These are phyloP conservation scores for Panaeolus papilionaceus DNA, from an alignment of 768 basidiomycete genomes.

Conservation along the genomic window DNA sequence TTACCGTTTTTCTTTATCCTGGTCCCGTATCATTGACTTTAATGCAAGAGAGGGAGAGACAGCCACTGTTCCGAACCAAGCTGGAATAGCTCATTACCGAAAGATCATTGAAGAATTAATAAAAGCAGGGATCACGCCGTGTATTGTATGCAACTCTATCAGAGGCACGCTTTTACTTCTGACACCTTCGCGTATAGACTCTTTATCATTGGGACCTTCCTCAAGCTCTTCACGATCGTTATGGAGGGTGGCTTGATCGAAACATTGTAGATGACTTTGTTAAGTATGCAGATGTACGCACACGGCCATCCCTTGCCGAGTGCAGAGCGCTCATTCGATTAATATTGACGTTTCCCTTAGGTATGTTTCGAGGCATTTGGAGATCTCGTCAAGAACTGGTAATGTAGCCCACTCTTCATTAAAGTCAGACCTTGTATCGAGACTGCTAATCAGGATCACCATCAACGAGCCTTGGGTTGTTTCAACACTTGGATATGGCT, in stretches of 20 bases:
- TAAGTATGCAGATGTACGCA: constrained; percentile 57
- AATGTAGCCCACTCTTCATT: constrained; percentile 15
- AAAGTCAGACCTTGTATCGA: background rate
- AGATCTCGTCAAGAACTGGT: constrained; percentile 78
- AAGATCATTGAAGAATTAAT: constrained; percentile 69
- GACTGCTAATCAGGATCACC: constrained; percentile 55
- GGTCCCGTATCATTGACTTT: constrained; percentile 73
- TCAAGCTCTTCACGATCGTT: constrained; percentile 71
- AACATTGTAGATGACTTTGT: constrained; percentile 68
- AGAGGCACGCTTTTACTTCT: background rate
- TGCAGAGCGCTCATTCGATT: background rate
- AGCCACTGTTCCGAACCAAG: constrained; percentile 63
- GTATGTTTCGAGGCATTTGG: constrained; percentile 75
- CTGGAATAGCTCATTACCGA: constrained; percentile 72
- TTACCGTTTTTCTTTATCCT: constrained; percentile 78
- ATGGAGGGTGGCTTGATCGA: constrained; percentile 78
- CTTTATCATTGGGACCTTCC: constrained; percentile 84
- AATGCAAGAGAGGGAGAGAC: constrained; percentile 8
- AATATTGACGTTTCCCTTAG: constrained; percentile 31
- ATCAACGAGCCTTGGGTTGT: constrained; percentile 79
- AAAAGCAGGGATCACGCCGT: constrained; percentile 64
- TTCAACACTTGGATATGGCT: constrained; percentile 67
- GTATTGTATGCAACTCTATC: constrained; percentile 48
- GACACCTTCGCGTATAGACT: constrained; percentile 45
- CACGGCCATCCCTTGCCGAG: background rate